Conservation (phyloP, 345 rosid species). For the Anacardium occidentale region DNA sequence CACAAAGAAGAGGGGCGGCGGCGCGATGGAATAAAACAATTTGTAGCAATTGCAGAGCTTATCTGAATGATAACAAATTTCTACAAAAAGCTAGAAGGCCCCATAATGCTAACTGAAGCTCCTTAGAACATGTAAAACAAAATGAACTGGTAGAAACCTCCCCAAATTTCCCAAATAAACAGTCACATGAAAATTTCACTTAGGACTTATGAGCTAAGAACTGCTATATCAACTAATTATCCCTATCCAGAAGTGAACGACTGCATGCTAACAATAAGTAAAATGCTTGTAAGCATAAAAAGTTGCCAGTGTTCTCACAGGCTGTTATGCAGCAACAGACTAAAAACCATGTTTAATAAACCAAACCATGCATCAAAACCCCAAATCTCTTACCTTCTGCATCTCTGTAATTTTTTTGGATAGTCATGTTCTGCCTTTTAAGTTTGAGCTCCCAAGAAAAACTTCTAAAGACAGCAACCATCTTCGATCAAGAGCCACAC, state of each 20-base stretch:
- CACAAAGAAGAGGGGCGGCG: no score
- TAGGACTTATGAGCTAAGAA: no score
- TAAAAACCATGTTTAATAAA: background rate
- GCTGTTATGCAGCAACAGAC: background rate
- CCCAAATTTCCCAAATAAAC: no score
- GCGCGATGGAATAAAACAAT: background rate
- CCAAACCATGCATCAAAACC: background rate
- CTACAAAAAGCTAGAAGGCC: background rate
- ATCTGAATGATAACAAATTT: background rate
- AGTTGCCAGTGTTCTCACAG: no score
- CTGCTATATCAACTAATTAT: no score
- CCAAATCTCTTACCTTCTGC: background rate
- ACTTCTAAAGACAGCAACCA: background rate
- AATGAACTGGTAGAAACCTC: background rate
- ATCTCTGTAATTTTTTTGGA: background rate
- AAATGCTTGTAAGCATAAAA: no score
- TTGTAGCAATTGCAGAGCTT: background rate
- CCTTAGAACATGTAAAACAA: background rate
- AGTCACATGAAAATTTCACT: no score
- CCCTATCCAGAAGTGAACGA: no score
- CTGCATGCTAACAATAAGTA: no score
- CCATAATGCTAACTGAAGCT: background rate
- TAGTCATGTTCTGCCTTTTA: background rate
- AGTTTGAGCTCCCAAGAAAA: background rate
- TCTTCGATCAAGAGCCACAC: background rate